A percentile compares a stretch with the other conserved stretches of the same genome.
phyloP scores from a whole-genome alignment of 2,329 filamentous ascomycete species.

The Blastomyces gilchristii region DNA sequence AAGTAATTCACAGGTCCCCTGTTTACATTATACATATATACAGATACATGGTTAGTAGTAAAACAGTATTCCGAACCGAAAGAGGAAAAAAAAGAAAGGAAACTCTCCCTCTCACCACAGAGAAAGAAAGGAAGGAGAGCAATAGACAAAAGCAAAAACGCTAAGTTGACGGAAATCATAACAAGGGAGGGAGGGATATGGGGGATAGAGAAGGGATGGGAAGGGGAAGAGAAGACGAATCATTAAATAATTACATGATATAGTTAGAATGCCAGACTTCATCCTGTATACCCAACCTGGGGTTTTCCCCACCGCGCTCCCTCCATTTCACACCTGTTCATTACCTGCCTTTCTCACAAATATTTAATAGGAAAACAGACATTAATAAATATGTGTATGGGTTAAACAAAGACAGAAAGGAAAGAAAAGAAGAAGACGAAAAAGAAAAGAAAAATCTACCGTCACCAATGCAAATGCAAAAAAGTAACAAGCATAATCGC shows the following conservation, averaged over 20 bases:
- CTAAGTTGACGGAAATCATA: background rate
- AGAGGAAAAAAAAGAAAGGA: too few species aligned
- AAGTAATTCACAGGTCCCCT: too few species aligned
- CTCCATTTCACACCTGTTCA: too few species aligned
- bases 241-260: background rate
- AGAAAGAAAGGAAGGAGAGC: background rate
- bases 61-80: too few species aligned
- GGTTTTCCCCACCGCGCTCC: too few species aligned
- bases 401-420: background rate
- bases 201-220: too few species aligned
- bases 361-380: background rate
- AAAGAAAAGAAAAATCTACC: background rate
- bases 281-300: background rate
- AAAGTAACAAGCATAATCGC: background rate
- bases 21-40: background rate
- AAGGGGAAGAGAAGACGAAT: background rate
- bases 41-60: too few species aligned
- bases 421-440: background rate
- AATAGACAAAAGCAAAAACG: background rate
- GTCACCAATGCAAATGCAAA: background rate
- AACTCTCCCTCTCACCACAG: background rate
- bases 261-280: background rate
- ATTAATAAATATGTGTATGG: background rate
- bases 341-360: background rate
- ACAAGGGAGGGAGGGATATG: background rate